phyloP scores from a whole-genome alignment of 2,329 filamentous ascomycete species.

The Fonsecaea nubica region DNA sequence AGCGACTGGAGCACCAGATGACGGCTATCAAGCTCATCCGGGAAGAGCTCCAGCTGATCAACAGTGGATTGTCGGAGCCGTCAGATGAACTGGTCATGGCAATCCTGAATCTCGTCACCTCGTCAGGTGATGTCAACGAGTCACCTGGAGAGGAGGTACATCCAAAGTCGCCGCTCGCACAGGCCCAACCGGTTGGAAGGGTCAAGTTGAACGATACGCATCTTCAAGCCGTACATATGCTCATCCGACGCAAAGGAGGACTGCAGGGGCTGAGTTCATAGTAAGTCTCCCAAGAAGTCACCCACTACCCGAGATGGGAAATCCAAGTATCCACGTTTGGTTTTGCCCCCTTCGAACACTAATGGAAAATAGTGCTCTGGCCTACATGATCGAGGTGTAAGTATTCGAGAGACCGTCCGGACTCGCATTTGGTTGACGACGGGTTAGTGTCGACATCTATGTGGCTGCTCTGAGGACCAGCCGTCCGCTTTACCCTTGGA shows the following conservation, averaged over 20 bases:
- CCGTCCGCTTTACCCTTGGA: constrained; percentile 5
- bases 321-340: background rate
- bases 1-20: constrained; percentile 11
- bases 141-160: background rate
- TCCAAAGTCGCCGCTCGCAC: constrained; percentile 6
- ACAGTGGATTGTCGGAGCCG: background rate
- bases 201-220: constrained; percentile 5
- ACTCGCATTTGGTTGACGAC: background rate
- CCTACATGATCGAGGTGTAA: constrained; percentile 10
- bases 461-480: background rate
- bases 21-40: constrained; percentile 3
- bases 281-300: background rate
- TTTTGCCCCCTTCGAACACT: background rate
- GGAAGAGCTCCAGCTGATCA: constrained; percentile 4
- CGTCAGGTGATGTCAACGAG: constrained; percentile 8
- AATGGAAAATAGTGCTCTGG: background rate
- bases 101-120: constrained; percentile 6
- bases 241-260: constrained; percentile 5
- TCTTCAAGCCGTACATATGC: constrained; percentile 5
- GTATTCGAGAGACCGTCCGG: background rate
- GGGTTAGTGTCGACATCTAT: background rate
- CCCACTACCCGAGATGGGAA: background rate
- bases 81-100: constrained; percentile 8
- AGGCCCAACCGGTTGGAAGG: constrained; percentile 6
- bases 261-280: constrained; percentile 3